These are phyloP conservation scores for Paramarasmius palmivorus DNA, from an alignment of 1,284 basidiomycete genomes.

Conservation along the genomic window DNA sequence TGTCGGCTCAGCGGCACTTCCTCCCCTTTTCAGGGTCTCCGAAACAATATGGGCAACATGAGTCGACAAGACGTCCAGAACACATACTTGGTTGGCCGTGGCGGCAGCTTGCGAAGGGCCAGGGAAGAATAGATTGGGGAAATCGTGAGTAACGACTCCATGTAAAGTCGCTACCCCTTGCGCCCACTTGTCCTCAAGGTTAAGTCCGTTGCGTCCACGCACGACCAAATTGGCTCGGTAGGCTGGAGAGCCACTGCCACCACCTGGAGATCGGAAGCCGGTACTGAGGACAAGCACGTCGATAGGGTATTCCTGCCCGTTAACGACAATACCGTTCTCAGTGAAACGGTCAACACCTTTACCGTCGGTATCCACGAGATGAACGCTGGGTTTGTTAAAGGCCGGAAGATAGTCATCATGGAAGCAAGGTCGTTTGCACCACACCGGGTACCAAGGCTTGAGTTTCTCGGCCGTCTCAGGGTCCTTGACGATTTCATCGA, in stretches of 20 bases:
- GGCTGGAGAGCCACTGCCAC: slow-evolving; percentile 7
- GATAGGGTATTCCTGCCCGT: slow-evolving; percentile 15
- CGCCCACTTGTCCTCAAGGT: slow-evolving; percentile 17
- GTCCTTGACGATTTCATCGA: slow-evolving; percentile 17
- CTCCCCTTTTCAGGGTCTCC: slow-evolving; percentile 1
- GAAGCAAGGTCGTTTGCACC: slow-evolving; percentile 11
- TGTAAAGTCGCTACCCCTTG: slow-evolving; percentile 15
- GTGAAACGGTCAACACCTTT: slow-evolving; percentile 15
- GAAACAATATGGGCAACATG: slow-evolving; percentile 16
- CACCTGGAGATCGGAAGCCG: slow-evolving; percentile 6
- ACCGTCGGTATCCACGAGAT: slow-evolving; percentile 21
- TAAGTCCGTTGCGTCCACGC: slow-evolving; percentile 12
- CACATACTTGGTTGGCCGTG: slow-evolving; percentile 12
- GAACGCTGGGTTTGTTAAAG: slow-evolving; percentile 19
- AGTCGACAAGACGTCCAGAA: background rate
- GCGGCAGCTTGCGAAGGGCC: slow-evolving; percentile 5
- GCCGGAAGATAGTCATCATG: slow-evolving; percentile 15
- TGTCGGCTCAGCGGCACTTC: slow-evolving; percentile 10
- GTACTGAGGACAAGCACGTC: slow-evolving; percentile 19
- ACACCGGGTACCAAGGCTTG: slow-evolving; percentile 13
- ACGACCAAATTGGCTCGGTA: slow-evolving; percentile 2
- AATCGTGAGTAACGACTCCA: slow-evolving; percentile 14
- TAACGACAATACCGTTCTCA: slow-evolving; percentile 9
- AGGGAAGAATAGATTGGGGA: slow-evolving; percentile 20
- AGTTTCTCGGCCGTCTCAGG: slow-evolving; percentile 14